These are phyloP conservation scores for Neurospora sp. DNA, from an alignment of 495 filamentous ascomycete genomes.

Conservation along the genomic window DNA sequence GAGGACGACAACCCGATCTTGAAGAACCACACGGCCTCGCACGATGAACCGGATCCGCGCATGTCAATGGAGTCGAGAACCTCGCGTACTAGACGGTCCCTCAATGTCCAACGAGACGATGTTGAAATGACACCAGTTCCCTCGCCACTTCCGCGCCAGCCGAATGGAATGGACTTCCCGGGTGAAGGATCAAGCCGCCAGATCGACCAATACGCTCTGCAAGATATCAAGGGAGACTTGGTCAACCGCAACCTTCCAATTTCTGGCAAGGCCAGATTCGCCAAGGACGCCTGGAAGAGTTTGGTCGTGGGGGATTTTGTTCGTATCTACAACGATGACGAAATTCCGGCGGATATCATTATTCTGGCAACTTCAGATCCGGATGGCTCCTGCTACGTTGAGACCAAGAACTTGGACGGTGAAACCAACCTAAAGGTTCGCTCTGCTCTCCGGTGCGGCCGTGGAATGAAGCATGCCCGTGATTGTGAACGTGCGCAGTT, in stretches of 20 bases:
- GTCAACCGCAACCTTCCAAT: conserved; percentile 36
- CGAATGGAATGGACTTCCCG: conserved; percentile 14
- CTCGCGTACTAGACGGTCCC: conserved; percentile 50
- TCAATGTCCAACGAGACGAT: conserved; percentile 42
- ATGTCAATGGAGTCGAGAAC: conserved; percentile 54
- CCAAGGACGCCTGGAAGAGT: conserved; percentile 90
- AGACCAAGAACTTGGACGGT: conserved; percentile 96
- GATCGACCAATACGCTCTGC: conserved; percentile 29
- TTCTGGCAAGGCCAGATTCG: conserved; percentile 58
- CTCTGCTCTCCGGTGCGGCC: conserved; percentile 78
- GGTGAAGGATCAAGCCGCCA: conserved; percentile 9
- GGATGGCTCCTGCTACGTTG: conserved; percentile 93
- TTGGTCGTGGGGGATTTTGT: conserved; percentile 95
- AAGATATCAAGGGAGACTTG: conserved; percentile 33
- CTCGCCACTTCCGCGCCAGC: conserved; percentile 54
- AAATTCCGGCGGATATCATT: conserved; percentile 89
- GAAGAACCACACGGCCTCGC: conserved; percentile 20
- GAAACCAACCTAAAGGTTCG: conserved; percentile 98
- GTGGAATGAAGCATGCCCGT: conserved; percentile 73
- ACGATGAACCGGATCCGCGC: conserved; percentile 45
- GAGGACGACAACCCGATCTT: conserved; percentile 15
- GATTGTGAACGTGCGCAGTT: conserved; percentile 89
- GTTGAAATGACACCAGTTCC: conserved; percentile 96
- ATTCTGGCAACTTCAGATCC: conserved; percentile 92
- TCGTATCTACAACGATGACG: conserved; percentile 91